These are phyloP conservation scores for Pleurotus salmoneostramineus DNA, from an alignment of 768 basidiomycete genomes.

Conservation along the genomic window DNA sequence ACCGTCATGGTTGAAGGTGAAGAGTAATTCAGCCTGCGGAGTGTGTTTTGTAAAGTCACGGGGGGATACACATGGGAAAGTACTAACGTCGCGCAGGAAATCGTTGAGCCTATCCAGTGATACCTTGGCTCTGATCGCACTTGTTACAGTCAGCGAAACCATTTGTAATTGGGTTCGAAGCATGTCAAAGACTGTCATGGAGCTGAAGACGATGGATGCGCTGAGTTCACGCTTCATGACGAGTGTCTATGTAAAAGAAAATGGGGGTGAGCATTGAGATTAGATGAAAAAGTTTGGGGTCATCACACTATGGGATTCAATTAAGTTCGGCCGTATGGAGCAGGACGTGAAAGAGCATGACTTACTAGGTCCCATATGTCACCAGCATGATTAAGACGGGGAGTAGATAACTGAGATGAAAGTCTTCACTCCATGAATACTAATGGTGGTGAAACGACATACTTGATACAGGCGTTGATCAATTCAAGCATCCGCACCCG, in stretches of 20 bases:
- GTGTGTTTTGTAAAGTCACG: not conserved
- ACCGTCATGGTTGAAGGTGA: constrained; percentile 23
- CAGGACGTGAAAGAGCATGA: not conserved
- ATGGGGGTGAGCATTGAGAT: constrained; percentile 5
- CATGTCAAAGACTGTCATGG: constrained; percentile 60
- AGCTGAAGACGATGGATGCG: constrained; percentile 45
- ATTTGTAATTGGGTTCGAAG: constrained; percentile 48
- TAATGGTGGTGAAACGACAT: constrained; percentile 11
- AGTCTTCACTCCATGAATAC: not conserved
- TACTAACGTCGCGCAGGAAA: constrained; percentile 33
- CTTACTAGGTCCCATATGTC: constrained; percentile 59
- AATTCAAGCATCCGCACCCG: constrained; percentile 49
- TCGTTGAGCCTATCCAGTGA: constrained; percentile 53
- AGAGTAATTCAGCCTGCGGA: constrained; percentile 43
- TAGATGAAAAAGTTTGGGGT: too few species aligned
- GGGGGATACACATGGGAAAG: not conserved
- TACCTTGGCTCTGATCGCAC: constrained; percentile 43
- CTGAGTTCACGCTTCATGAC: constrained; percentile 36
- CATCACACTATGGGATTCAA: not conserved
- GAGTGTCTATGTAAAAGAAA: constrained; percentile 22
- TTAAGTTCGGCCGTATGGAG: not conserved
- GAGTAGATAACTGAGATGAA: constrained; percentile 42
- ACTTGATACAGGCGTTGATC: constrained; percentile 40
- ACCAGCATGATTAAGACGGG: constrained; percentile 65
- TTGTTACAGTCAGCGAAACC: constrained; percentile 23